Evolutionary conservation across 2,329 filamentous ascomycete genomes (phyloP).

Genomic region (Epichloe typhina): DNA sequence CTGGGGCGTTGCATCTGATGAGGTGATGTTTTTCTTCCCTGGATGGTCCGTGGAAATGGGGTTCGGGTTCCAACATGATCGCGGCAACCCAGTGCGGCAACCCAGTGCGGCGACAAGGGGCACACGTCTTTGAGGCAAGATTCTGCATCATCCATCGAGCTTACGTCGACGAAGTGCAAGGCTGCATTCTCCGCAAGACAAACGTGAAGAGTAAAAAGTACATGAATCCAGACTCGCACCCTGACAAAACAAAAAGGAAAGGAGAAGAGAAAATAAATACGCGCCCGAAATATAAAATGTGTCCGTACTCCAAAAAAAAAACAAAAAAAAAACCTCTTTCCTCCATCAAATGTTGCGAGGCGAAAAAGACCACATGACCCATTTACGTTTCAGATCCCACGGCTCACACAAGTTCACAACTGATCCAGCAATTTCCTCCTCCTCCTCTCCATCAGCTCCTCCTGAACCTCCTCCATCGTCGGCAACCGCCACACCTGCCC

Average conservation of each 20-base stretch:
- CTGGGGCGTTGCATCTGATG: too few relatives aligned
- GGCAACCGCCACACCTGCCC: constrained; percentile 74
- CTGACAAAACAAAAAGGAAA: neutral
- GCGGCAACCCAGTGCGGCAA: too few relatives aligned
- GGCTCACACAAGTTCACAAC: constrained; percentile 30
- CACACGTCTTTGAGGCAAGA: too few relatives aligned
- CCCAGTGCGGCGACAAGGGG: too few relatives aligned
- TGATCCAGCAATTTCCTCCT: constrained; percentile 76
- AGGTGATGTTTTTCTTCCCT: too few relatives aligned
- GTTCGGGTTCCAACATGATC: too few relatives aligned
- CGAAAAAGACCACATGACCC: neutral
- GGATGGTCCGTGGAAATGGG: too few relatives aligned
- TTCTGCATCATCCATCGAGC: too few relatives aligned
- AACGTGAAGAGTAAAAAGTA: too few relatives aligned
- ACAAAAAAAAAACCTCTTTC: neutral
- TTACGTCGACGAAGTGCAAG: too few relatives aligned
- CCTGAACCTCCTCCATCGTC: constrained; percentile 81
- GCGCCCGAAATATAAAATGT: neutral
- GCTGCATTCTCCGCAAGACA: too few relatives aligned
- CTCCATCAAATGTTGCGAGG: neutral
- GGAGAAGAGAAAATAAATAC: neutral
- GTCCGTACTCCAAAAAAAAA: neutral
- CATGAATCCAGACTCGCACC: too few relatives aligned
- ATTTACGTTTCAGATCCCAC: neutral
- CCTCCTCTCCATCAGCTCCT: constrained; percentile 79